A percentile compares a stretch with the other conserved stretches of the same genome.
Conservation (phyloP, 176 grass and related monocot genomes). For the Phragmites australis region DNA sequence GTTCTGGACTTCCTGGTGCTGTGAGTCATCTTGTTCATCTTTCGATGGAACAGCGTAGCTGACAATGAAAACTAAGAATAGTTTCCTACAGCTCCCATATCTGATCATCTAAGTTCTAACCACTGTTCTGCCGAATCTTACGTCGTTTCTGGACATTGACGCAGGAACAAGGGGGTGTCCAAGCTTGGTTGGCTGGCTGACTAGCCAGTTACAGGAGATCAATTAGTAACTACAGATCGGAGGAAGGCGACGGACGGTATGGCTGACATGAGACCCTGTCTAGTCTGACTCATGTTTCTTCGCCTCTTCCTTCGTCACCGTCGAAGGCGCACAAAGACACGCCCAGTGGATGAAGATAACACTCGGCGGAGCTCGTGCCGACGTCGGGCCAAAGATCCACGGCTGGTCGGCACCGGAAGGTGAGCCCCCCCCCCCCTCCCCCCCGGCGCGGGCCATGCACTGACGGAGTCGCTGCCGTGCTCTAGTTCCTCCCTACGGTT, state of each 20-base stretch:
- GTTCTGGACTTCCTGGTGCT: neutral
- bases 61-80: slow-evolving; percentile 6
- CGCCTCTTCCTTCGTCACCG: neutral
- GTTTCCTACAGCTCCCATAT: neutral
- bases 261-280: slow-evolving; percentile 36
- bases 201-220: slow-evolving; percentile 8
- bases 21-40: neutral
- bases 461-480: neutral
- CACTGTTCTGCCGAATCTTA: neutral
- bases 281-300: slow-evolving; percentile 24
- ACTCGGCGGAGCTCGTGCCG: slow-evolving; percentile 5
- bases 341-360: neutral
- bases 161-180: neutral
- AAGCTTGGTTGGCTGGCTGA: slow-evolving; percentile 26
- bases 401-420: slow-evolving; percentile 7
- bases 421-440: slow-evolving; percentile 1
- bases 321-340: slow-evolving; percentile 15
- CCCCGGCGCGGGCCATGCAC: no score
- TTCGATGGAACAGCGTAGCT: neutral
- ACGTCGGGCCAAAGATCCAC: slow-evolving; percentile 7
- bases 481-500: neutral
- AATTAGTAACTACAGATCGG: slow-evolving; percentile 27
- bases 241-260: slow-evolving; percentile 37
- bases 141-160: slow-evolving; percentile 12
- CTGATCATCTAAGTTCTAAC: neutral